Percentiles rank a stretch among this genome's conserved stretches.
Conservation (phyloP, 2,329 filamentous ascomycete species). For the Fusarium xyrophilum region DNA sequence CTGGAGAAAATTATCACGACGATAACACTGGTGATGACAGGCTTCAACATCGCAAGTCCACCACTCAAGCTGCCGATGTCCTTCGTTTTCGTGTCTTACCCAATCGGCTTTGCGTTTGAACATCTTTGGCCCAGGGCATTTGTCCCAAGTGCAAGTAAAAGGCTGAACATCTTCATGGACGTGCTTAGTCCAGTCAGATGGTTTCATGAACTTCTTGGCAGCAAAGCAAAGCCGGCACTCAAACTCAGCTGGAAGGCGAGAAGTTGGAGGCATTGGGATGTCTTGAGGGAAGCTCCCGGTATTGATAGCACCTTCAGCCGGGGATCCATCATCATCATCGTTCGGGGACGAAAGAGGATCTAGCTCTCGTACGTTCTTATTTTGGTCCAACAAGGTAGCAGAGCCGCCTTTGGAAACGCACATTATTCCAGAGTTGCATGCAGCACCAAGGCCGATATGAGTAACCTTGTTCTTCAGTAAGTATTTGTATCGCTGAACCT, state of each 20-base stretch:
- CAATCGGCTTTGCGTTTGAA: constrained; percentile 97
- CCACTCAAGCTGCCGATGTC: constrained; percentile 87
- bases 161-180: constrained; percentile 93
- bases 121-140: constrained; percentile 83
- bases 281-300: constrained; percentile 79
- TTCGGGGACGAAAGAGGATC: constrained; percentile 62
- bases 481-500: constrained; percentile 78
- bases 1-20: constrained; percentile 91
- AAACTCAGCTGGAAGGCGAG: constrained; percentile 80
- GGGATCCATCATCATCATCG: constrained; percentile 69
- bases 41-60: constrained; percentile 86
- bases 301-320: constrained; percentile 71
- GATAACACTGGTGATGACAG: constrained; percentile 82
- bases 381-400: constrained; percentile 66
- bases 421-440: constrained; percentile 66
- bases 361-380: constrained; percentile 63
- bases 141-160: constrained; percentile 89
- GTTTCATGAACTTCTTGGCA: constrained; percentile 85
- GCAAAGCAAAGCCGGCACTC: constrained; percentile 90
- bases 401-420: constrained; percentile 74
- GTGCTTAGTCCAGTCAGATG: constrained; percentile 96
- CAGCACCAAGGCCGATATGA: constrained; percentile 68
- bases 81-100: constrained; percentile 93
- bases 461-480: constrained; percentile 74
- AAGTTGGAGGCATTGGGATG: constrained; percentile 82